phyloP scores from a whole-genome alignment of 257 asterid genomes.

The Solanum chilense region DNA sequence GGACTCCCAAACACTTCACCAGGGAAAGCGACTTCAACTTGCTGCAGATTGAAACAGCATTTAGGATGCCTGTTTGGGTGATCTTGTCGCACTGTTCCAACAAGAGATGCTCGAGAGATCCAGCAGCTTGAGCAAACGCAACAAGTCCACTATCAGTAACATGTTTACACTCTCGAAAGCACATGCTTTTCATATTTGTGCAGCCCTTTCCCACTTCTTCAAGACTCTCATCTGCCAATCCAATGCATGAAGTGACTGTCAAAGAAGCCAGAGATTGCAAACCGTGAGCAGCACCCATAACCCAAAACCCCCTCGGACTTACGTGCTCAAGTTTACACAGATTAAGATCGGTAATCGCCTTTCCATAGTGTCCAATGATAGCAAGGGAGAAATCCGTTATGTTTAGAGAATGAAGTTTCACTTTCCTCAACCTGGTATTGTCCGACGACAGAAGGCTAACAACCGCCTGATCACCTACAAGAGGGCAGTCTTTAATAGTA shows the following conservation, averaged over 20 bases:
- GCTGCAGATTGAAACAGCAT: constrained; percentile 50
- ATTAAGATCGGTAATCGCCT: constrained; percentile 45
- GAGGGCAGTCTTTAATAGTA: constrained; percentile 63
- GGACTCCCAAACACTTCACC: constrained; percentile 70
- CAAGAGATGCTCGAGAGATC: constrained; percentile 55
- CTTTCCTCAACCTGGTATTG: constrained; percentile 39
- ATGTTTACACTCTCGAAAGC: constrained; percentile 52
- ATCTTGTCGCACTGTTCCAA: constrained; percentile 85
- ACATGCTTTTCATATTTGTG: constrained; percentile 45
- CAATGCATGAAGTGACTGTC: constrained; percentile 50
- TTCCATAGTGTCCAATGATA: constrained; percentile 74
- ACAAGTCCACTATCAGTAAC: constrained; percentile 70
- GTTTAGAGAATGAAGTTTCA: constrained; percentile 59
- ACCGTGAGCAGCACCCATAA: constrained; percentile 75
- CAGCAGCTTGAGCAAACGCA: constrained; percentile 48
- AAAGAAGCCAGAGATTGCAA: constrained; percentile 46
- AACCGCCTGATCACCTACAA: constrained; percentile 78
- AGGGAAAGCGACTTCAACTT: constrained; percentile 64
- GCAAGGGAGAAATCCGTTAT: constrained; percentile 74
- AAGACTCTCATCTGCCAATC: constrained; percentile 59
- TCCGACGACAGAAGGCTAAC: constrained; percentile 47
- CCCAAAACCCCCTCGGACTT: constrained; percentile 90
- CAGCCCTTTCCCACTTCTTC: constrained; percentile 64
- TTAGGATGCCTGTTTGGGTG: constrained; percentile 54
- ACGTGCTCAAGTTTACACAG: constrained; percentile 58